Conservation (phyloP, 139 green algal species). For the Desmodesmus armatus region DNA sequence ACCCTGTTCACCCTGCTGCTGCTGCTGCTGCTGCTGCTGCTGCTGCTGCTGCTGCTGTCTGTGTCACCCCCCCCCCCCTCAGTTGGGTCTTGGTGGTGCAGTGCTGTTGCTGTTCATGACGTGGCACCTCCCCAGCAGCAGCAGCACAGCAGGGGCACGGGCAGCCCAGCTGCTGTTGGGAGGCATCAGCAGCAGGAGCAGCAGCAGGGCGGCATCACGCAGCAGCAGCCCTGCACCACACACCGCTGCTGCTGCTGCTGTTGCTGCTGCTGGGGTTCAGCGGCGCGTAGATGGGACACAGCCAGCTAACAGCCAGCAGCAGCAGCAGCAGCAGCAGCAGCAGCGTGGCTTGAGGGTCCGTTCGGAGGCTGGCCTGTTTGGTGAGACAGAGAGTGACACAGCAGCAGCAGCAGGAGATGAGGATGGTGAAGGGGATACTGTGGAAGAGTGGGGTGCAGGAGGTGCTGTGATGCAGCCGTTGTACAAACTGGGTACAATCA, state of each 20-base stretch:
- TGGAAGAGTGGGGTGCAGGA: no score
- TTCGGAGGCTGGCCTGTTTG: no score
- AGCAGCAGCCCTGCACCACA: neutral
- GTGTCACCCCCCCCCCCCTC: no score
- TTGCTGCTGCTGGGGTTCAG: neutral
- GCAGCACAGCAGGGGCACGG: neutral
- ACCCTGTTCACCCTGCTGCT: neutral
- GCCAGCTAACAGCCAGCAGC: no score
- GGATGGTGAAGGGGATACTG: no score
- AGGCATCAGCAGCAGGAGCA: slow-evolving; percentile 16
- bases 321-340: no score
- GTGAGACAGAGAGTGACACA: no score
- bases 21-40: neutral
- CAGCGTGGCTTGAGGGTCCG: no score
- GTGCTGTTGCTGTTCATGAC: slow-evolving; percentile 44
- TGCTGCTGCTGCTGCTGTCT: neutral
- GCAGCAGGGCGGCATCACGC: slow-evolving; percentile 7
- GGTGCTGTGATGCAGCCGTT: no score
- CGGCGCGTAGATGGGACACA: no score
- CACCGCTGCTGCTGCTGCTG: neutral
- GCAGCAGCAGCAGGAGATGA: no score
- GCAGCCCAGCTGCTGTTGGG: slow-evolving; percentile 21
- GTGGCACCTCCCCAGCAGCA: slow-evolving; percentile 39
- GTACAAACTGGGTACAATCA: no score
- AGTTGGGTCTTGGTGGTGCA: neutral